Base-by-base conservation (phyloP, 2,329 filamentous ascomycete species). In the Phoma sp. region DNA sequence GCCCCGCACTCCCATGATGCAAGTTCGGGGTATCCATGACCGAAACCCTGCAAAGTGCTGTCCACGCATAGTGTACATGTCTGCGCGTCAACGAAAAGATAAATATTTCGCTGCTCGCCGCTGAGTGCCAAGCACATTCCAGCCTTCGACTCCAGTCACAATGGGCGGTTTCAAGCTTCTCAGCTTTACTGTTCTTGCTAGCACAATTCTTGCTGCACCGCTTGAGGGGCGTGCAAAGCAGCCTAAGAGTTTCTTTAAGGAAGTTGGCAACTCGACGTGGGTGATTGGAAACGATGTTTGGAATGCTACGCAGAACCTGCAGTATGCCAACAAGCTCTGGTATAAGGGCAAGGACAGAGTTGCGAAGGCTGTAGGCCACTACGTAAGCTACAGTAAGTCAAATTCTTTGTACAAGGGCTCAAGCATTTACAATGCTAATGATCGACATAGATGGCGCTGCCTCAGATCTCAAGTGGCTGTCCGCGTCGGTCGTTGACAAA, bases 401-500 rank as follows among this genome's bases (percentile, higher is more conserved):
- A 4, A 17, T 14, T 14, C 5, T 11, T 9, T 3, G 5, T n/a
- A n/a, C n/a, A 14, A 11, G 15, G 11, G 3, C 15, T 15, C 18
- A 4, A 4, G 12, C 18, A 12, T 11, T 3, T 14, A 2, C 3
- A 17, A 34, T 25, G 25, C 30, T 37, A 6, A 64, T 25, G 39
- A 3, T 23, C 9, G 10, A 9, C 18, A 79, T 25, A 82, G 79
- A 81, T 50, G 80, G 80, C 21, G 79, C 78, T 7, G 75, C 72
- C 18, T 77, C 74, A 28, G 74, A 83, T 54, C 67, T 83, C 5
- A 75, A 71, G 26, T 83, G 79, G 77, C 80, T 78, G 1, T 78
- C 76, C 1, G 81, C 80, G 2, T 67, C 67, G 0, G 76, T 83
- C 25, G 71, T 73, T 32, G 72, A 76, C 1, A 65, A 76, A 9